phyloP scores from a whole-genome alignment of 768 basidiomycete species.

The Fibroporia radiculosa region DNA sequence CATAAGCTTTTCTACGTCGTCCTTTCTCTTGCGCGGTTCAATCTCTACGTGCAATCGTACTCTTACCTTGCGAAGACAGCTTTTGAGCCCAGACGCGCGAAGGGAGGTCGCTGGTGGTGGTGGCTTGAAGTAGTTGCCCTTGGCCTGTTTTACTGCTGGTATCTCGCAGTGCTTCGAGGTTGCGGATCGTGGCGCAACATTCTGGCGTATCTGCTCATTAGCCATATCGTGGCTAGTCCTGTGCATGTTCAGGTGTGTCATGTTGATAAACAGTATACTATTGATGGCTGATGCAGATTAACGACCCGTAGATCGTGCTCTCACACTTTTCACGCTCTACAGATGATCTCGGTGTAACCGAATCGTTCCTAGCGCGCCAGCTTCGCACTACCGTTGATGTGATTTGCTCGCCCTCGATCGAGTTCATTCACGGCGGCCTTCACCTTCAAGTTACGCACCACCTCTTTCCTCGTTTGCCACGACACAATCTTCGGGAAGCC shows the following conservation, averaged over 20 bases:
- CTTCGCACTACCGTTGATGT: constrained; percentile 97
- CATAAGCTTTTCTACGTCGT: constrained; percentile 91
- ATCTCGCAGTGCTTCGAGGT: constrained; percentile 55
- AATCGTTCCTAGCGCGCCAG: constrained; percentile 92
- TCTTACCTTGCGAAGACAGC: constrained; percentile 59
- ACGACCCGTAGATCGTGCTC: constrained; percentile 65
- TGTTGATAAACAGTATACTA: background rate
- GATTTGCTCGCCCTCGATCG: constrained; percentile 74
- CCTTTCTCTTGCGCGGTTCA: constrained; percentile 88
- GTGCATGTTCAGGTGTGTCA: constrained; percentile 83
- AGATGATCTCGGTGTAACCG: constrained; percentile 79
- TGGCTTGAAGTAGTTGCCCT: constrained; percentile 69
- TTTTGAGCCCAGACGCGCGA: constrained; percentile 52
- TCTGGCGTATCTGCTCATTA: constrained; percentile 72
- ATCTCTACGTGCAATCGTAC: constrained; percentile 89
- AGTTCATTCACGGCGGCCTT: constrained; percentile 93
- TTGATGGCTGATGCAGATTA: background rate
- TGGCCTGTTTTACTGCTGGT: constrained; percentile 88
- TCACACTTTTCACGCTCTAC: constrained; percentile 98
- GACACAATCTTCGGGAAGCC: constrained; percentile 85
- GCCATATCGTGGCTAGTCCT: constrained; percentile 81
- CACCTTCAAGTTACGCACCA: constrained; percentile 98
- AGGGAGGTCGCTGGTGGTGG: constrained; percentile 73
- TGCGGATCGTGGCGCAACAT: constrained; percentile 67
- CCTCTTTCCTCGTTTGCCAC: constrained; percentile 89